Evolutionary conservation across 495 filamentous ascomycete species (phyloP).

Genomic region (Neurospora intermedia): DNA sequence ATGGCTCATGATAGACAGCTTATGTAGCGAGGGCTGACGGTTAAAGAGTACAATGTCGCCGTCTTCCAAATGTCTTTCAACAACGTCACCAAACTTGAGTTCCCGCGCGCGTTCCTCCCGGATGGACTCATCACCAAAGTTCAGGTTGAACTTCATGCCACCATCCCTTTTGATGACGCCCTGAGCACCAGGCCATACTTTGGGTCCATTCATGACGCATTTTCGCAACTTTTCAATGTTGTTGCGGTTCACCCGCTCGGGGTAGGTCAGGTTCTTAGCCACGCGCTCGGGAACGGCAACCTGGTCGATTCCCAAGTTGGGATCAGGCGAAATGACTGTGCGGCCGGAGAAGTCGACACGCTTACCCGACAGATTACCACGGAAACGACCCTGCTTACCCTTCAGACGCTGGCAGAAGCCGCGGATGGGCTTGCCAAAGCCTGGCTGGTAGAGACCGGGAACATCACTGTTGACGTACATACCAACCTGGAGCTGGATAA

Average conservation of each 20-base stretch:
- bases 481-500: slow-evolving; percentile 83
- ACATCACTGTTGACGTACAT: slow-evolving; percentile 97
- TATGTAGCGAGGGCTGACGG: slow-evolving; percentile 93
- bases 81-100: slow-evolving; percentile 72
- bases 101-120: slow-evolving; percentile 55
- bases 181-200: slow-evolving; percentile 79
- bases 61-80: slow-evolving; percentile 91
- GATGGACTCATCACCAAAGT: slow-evolving; percentile 46
- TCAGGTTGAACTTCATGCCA: slow-evolving; percentile 56
- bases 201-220: slow-evolving; percentile 60
- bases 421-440: slow-evolving; percentile 68
- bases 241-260: slow-evolving; percentile 69
- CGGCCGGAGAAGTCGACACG: slow-evolving; percentile 97
- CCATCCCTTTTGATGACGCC: slow-evolving; percentile 62
- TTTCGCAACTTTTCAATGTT: slow-evolving; percentile 73
- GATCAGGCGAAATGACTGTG: slow-evolving; percentile 95
- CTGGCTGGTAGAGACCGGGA: slow-evolving; percentile 70
- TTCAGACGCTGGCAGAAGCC: slow-evolving; percentile 93
- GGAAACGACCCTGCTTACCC: slow-evolving; percentile 94
- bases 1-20: slow-evolving; percentile 93
- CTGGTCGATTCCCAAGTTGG: slow-evolving; percentile 85
- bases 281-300: slow-evolving; percentile 85
- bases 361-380: slow-evolving; percentile 93
- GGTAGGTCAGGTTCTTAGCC: slow-evolving; percentile 90
- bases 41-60: slow-evolving; percentile 97